Evolutionary conservation across 1,284 basidiomycete species (phyloP).

Genomic region (Fomitopsis schrenkii): DNA sequence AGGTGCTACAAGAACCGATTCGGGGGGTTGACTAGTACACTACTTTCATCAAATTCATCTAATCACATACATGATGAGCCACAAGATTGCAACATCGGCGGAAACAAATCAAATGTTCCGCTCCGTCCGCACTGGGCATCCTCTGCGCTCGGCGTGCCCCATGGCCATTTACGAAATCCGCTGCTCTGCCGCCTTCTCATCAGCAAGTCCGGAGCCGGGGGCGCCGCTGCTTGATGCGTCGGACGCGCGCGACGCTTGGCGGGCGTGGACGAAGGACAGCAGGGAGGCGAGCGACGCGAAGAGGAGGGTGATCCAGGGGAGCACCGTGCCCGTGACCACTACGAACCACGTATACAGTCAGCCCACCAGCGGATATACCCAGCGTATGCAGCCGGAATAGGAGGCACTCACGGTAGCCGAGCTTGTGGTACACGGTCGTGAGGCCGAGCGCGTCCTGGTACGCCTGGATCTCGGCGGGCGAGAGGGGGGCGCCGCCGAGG

Average conservation of each 20-base stretch:
- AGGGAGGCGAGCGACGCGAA: background rate
- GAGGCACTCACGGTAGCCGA: slow-evolving; percentile 39
- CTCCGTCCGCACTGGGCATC: too few relatives aligned
- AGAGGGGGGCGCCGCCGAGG: slow-evolving; percentile 32
- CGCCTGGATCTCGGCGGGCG: slow-evolving; percentile 27
- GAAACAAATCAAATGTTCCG: too few relatives aligned
- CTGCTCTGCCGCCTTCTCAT: background rate
- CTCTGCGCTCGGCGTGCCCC: too few relatives aligned
- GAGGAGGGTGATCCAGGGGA: background rate
- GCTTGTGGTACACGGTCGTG: slow-evolving; percentile 42
- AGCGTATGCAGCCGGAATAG: too few relatives aligned
- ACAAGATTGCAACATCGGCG: too few relatives aligned
- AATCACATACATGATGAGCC: too few relatives aligned
- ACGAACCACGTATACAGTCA: background rate
- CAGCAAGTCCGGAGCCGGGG: background rate
- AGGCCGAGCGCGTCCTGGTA: slow-evolving; percentile 37
- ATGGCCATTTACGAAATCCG: background rate
- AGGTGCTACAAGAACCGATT: too few relatives aligned
- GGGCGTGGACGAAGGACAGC: background rate
- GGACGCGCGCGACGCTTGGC: background rate
- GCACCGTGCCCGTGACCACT: background rate
- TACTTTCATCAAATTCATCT: too few relatives aligned
- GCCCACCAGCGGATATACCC: background rate
- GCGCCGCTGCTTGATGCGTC: background rate
- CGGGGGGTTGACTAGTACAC: too few relatives aligned